These are phyloP conservation scores for Kalmusia sp. DNA, from an alignment of 2,329 filamentous ascomycete genomes.

Conservation along the genomic window DNA sequence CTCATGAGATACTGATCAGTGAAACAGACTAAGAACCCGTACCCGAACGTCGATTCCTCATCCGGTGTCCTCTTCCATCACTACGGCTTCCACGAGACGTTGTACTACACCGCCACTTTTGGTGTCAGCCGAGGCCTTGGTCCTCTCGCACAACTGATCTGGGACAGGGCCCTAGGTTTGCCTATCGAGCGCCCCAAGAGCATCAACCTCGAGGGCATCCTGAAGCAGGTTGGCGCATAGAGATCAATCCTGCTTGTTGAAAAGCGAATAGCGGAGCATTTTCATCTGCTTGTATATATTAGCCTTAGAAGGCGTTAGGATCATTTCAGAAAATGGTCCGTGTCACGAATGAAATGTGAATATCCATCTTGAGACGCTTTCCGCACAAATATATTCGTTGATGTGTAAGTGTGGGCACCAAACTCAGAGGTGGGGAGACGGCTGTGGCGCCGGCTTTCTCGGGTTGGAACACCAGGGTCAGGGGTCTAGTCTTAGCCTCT, in stretches of 20 bases:
- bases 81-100: conserved; percentile 95
- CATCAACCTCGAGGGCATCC: conserved; percentile 86
- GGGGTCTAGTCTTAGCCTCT: background rate
- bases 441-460: conserved; percentile 7
- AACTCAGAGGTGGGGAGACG: conserved; percentile 3
- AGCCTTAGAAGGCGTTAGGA: conserved; percentile 18
- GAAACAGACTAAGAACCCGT: conserved; percentile 85
- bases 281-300: conserved; percentile 24
- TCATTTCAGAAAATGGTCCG: background rate
- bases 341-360: conserved; percentile 1
- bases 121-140: conserved; percentile 78
- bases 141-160: conserved; percentile 91
- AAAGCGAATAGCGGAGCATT: background rate
- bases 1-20: conserved; percentile 7
- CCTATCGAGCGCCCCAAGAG: conserved; percentile 98
- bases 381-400: background rate
- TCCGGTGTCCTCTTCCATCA: conserved; percentile 97
- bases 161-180: conserved; percentile 91
- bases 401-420: background rate
- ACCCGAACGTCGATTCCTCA: conserved; percentile 93
- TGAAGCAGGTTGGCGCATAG: conserved; percentile 63
- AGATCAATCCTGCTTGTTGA: background rate
- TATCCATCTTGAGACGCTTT: background rate
- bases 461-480: conserved; percentile 8
- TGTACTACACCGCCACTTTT: conserved; percentile 85